Evolutionary conservation across 2,329 filamentous ascomycete species (phyloP).

Genomic region (Fusarium verticillioides): DNA sequence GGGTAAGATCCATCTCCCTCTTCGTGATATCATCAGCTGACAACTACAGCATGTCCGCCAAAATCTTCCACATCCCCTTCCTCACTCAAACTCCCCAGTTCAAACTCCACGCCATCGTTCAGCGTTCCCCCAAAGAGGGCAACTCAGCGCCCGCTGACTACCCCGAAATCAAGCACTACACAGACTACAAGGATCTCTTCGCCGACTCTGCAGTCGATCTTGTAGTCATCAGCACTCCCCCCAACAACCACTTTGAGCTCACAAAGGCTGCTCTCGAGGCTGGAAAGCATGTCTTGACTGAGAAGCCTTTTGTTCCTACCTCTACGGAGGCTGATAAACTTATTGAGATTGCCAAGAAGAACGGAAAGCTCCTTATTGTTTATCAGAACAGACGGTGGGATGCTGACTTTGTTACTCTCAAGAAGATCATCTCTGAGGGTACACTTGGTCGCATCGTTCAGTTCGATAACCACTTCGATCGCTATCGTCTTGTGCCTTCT

Average conservation of each 20-base stretch:
- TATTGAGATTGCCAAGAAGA: constrained; percentile 62
- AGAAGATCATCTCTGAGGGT: constrained; percentile 68
- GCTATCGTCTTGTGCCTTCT: constrained; percentile 71
- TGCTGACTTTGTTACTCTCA: constrained; percentile 77
- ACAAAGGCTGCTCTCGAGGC: constrained; percentile 72
- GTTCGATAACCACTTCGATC: constrained; percentile 84
- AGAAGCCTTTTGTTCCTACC: constrained; percentile 85
- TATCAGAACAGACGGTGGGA: constrained; percentile 85
- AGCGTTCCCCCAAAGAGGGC: constrained; percentile 72
- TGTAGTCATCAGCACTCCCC: constrained; percentile 77
- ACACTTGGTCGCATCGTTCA: constrained; percentile 78
- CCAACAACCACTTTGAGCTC: constrained; percentile 75
- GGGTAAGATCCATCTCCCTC: constrained; percentile 53
- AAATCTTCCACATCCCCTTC: constrained; percentile 87
- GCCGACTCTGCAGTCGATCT: constrained; percentile 74
- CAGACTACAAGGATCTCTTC: constrained; percentile 69
- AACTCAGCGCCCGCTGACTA: constrained; percentile 77
- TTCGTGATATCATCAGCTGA: constrained; percentile 26
- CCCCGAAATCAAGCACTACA: constrained; percentile 72
- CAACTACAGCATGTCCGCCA: constrained; percentile 68
- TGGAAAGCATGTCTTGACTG: constrained; percentile 82
- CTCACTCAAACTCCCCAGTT: constrained; percentile 72
- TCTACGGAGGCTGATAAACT: constrained; percentile 74
- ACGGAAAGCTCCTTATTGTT: constrained; percentile 68
- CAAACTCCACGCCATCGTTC: constrained; percentile 79